Percentiles rank a stretch among this genome's conserved stretches.
Conservation (phyloP, 2,329 filamentous ascomycete species). For the Cladosporium cucumerinum region DNA sequence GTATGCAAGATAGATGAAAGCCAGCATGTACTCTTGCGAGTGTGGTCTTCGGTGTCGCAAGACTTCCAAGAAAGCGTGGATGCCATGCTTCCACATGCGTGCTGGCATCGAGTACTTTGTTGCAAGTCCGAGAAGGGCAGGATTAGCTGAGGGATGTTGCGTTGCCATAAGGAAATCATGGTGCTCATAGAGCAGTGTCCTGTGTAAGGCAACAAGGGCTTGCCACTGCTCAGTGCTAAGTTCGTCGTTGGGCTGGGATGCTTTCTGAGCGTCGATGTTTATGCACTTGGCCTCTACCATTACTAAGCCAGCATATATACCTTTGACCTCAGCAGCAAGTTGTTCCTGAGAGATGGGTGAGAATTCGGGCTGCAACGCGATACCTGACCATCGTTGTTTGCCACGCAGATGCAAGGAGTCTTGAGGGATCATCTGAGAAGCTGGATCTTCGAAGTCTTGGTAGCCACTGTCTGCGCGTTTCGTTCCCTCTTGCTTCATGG, state of each 20-base stretch:
- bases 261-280: slow-evolving; percentile 67
- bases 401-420: slow-evolving; percentile 5
- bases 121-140: slow-evolving; percentile 64
- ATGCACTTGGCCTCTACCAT: slow-evolving; percentile 89
- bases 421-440: slow-evolving; percentile 3
- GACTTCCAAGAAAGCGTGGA: slow-evolving; percentile 51
- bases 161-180: slow-evolving; percentile 69
- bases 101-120: slow-evolving; percentile 88
- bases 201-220: slow-evolving; percentile 74
- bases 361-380: slow-evolving; percentile 23
- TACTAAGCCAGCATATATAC: slow-evolving; percentile 76
- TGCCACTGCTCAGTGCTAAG: slow-evolving; percentile 73
- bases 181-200: slow-evolving; percentile 54
- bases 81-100: slow-evolving; percentile 90
- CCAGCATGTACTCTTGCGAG: slow-evolving; percentile 83
- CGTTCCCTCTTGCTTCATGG: background rate
- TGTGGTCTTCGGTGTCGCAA: slow-evolving; percentile 69
- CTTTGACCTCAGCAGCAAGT: slow-evolving; percentile 75
- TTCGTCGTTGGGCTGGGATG: slow-evolving; percentile 50
- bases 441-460: background rate
- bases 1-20: slow-evolving; percentile 85
- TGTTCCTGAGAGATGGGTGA: slow-evolving; percentile 68
- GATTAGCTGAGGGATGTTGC: slow-evolving; percentile 76
- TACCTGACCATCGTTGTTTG: background rate
- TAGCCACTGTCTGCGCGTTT: background rate